Percentiles rank a stretch among this genome's conserved stretches.
Conservation (phyloP, 208 protist genomes). For the Leishmania arabica region DNA sequence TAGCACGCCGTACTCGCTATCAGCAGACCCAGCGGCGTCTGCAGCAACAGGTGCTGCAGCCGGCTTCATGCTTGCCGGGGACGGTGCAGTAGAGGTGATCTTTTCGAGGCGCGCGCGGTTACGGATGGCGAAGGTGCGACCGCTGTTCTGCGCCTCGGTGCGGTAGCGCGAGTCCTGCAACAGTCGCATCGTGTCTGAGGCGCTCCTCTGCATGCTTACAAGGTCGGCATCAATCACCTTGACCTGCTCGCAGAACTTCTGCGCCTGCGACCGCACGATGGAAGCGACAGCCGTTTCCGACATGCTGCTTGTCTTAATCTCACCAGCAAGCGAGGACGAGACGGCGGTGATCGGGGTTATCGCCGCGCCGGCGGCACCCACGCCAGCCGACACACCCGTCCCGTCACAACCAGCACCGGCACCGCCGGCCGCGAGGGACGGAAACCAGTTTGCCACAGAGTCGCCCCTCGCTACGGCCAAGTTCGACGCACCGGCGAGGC, state of each 20-base stretch:
- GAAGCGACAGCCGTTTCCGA: slow-evolving; percentile 68
- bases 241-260: slow-evolving; percentile 80
- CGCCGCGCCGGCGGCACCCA: slow-evolving; percentile 14
- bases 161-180: slow-evolving; percentile 76
- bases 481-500: slow-evolving; percentile 71
- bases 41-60: background rate
- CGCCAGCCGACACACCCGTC: slow-evolving; percentile 13
- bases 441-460: slow-evolving; percentile 77
- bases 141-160: slow-evolving; percentile 72
- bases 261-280: slow-evolving; percentile 66
- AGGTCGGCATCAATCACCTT: slow-evolving; percentile 65
- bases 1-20: slow-evolving; percentile 50
- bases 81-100: slow-evolving; percentile 19
- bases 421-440: slow-evolving; percentile 22
- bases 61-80: slow-evolving; percentile 16
- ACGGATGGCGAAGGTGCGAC: slow-evolving; percentile 77
- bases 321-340: slow-evolving; percentile 78
- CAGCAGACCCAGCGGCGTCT: background rate
- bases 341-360: slow-evolving; percentile 66
- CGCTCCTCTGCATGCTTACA: slow-evolving; percentile 70
- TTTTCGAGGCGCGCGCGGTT: slow-evolving; percentile 71
- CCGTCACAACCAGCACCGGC: slow-evolving; percentile 14
- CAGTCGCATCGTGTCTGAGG: slow-evolving; percentile 72
- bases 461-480: slow-evolving; percentile 26
- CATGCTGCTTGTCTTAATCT: slow-evolving; percentile 65